Evolutionary conservation across 2,329 filamentous ascomycete species (phyloP), one percentile per base, ranked within the genome.

Genomic region (Graphilbum sp.): DNA sequence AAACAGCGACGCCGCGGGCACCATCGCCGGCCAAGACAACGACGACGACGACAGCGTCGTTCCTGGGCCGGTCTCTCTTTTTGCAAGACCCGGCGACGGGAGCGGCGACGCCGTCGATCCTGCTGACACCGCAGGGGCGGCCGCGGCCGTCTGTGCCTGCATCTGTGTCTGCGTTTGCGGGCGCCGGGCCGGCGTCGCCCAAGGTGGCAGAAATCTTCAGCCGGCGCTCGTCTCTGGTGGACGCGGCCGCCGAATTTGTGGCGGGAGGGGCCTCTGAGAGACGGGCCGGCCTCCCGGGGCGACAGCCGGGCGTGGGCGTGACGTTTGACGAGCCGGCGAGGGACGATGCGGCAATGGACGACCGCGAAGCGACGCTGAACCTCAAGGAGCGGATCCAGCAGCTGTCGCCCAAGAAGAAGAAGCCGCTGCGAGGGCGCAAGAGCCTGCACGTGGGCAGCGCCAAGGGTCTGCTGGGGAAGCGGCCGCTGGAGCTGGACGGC

Each of bases 371-470:
- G 3, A 80, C 79, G 0, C 56, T 75, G 27, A 83, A 74, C 44
- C 58, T 88, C 32, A 79, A 73, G 44, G 79, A 84, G 45, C 78
- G 85, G 71, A 88, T 88, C 43, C 69, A 79, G 43, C 80, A 73
- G 40, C 63, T 88, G 44, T 85, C 79, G 19, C 82, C 83, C 0
- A 83, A 81, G 56, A 29, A 29, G 21, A 83, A 84, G 54, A 76
- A 72, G 38, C 56, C 59, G 6, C 47, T 81, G 7, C 74, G 67
- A 40, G 74, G 74, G 13, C 74, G 81, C 31, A 87, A 87, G 58
- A 87, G 81, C 51, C 62, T 87, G 36, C 76, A 81, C 45, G 72
- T 84, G 17, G 81, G 81, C 31, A 80, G 79, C 47, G 81, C 80
- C 13, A 74, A 63, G 44, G 81, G 81, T 0, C 57, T 87, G 17